Evolutionary conservation across 1,139 yeast genomes (phyloP).

Genomic region (Suhomyces bribrorum): DNA sequence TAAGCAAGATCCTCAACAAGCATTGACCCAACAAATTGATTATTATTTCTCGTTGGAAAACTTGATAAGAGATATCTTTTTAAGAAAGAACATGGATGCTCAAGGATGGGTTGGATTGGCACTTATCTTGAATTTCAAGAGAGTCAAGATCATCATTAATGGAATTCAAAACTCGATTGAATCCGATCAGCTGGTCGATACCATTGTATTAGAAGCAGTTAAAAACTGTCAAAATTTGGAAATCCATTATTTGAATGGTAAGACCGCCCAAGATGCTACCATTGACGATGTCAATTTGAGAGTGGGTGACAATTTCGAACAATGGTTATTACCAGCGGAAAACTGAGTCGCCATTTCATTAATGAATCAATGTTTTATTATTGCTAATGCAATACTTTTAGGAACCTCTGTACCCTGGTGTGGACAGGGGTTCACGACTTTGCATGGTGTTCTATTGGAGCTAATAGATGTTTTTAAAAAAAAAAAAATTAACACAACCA

Average conservation of each 20-base stretch:
- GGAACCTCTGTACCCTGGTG: background rate
- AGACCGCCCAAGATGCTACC: conserved; percentile 26
- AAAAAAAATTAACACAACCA: background rate
- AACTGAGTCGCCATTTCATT: conserved; percentile 5
- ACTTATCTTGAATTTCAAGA: conserved; percentile 68
- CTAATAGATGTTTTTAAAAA: background rate
- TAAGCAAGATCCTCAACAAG: conserved; percentile 48
- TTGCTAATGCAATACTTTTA: conserved; percentile 2
- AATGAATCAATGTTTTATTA: conserved; percentile 7
- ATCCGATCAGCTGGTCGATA: conserved; percentile 19
- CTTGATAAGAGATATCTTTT: conserved; percentile 74
- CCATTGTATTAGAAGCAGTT: conserved; percentile 35
- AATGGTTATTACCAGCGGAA: conserved; percentile 41
- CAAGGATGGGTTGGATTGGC: conserved; percentile 70
- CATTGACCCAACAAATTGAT: conserved; percentile 69
- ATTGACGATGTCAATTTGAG: conserved; percentile 41
- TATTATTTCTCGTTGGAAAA: conserved; percentile 90
- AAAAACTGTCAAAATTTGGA: conserved; percentile 43
- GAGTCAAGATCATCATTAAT: conserved; percentile 59
- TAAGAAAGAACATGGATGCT: conserved; percentile 75
- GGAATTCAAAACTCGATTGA: conserved; percentile 41
- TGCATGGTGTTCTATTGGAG: conserved; percentile 7
- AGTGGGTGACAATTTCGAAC: conserved; percentile 44
- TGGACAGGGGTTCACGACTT: conserved; percentile 1
- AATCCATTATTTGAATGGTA: conserved; percentile 32